Conservation (phyloP, 2,329 filamentous ascomycete genomes). For the Aureobasidium musti region DNA sequence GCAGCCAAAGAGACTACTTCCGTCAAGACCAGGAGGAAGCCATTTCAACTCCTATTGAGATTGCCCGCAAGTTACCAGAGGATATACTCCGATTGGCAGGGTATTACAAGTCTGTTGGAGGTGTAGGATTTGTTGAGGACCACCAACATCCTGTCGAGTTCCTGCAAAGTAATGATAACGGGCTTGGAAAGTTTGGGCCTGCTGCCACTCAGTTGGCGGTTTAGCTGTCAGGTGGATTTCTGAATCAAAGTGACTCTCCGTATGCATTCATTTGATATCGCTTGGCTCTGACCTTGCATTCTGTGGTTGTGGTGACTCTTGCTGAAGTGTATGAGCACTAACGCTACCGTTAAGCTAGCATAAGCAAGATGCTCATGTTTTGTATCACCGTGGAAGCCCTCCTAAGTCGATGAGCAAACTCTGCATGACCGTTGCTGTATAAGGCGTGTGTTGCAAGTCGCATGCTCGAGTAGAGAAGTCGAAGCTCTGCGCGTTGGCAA, state of each 20-base stretch:
- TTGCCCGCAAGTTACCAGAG: slow-evolving; percentile 7
- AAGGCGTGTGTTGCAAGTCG: too few species aligned
- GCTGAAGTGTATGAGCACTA: too few species aligned
- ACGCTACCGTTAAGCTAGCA: too few species aligned
- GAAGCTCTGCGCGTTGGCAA: too few species aligned
- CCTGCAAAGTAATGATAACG: not conserved
- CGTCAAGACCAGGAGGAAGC: slow-evolving; percentile 12
- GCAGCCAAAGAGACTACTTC: slow-evolving; percentile 7
- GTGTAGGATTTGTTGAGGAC: slow-evolving; percentile 12
- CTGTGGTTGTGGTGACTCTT: too few species aligned
- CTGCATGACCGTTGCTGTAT: too few species aligned
- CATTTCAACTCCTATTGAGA: not conserved
- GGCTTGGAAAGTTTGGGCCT: not conserved
- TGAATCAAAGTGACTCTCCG: too few species aligned
- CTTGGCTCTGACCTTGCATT: too few species aligned
- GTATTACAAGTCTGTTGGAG: slow-evolving; percentile 15
- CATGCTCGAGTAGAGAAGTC: not conserved
- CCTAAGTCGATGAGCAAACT: too few species aligned
- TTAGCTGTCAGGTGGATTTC: not conserved
- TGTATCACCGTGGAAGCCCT: too few species aligned
- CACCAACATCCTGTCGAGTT: slow-evolving; percentile 18
- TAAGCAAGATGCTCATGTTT: too few species aligned
- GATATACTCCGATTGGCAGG: slow-evolving; percentile 14
- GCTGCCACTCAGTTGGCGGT: not conserved
- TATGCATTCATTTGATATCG: too few species aligned